Conservation (phyloP, 2,329 filamentous ascomycete genomes). For the Seiridium unicorne region DNA sequence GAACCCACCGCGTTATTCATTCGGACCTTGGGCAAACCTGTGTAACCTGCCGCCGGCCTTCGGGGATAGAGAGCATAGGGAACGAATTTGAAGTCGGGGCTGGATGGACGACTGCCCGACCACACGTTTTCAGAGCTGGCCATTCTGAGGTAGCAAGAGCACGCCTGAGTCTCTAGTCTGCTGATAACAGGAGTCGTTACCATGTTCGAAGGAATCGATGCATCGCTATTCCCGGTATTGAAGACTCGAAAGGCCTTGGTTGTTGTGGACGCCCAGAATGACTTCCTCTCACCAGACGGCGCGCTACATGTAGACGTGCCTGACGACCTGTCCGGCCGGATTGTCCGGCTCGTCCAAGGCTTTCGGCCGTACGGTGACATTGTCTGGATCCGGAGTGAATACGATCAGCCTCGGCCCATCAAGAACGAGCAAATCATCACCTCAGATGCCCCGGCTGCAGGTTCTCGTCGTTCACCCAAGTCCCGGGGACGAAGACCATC, state of each 20-base stretch:
- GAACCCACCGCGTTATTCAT: too few species aligned
- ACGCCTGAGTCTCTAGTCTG: not conserved
- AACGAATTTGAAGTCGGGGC: too few species aligned
- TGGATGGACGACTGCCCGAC: too few species aligned
- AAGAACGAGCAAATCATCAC: constrained; percentile 52
- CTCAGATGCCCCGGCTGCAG: constrained; percentile 27
- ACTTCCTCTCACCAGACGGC: constrained; percentile 72
- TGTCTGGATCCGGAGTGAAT: constrained; percentile 82
- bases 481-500: constrained; percentile 20
- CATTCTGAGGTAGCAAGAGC: not conserved
- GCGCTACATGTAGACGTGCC: constrained; percentile 65
- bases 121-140: too few species aligned
- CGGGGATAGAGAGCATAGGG: too few species aligned
- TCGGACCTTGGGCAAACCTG: too few species aligned
- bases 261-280: constrained; percentile 85
- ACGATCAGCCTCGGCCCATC: constrained; percentile 58
- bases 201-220: constrained; percentile 41
- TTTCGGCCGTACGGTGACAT: constrained; percentile 74
- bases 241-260: constrained; percentile 69
- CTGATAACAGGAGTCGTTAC: not conserved
- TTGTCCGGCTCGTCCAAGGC: constrained; percentile 63
- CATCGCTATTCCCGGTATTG: constrained; percentile 53
- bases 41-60: too few species aligned
- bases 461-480: constrained; percentile 12
- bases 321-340: constrained; percentile 64